A percentile compares a stretch with the other conserved stretches of the same genome.
Conservation (phyloP, 352 stramenopile genomes). For the Globisporangium cederbergense region DNA sequence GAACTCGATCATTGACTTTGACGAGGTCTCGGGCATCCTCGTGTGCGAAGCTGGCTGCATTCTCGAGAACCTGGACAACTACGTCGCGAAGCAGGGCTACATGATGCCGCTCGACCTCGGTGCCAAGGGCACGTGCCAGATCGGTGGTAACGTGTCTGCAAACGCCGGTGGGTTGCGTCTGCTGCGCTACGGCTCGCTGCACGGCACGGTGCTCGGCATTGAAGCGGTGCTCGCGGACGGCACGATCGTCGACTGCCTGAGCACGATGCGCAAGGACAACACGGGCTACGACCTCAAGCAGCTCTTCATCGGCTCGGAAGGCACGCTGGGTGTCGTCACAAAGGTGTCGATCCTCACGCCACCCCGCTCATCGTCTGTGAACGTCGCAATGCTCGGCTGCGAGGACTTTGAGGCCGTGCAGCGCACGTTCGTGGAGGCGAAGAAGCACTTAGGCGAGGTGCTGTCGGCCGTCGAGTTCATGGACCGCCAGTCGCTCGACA, state of each 20-base stretch:
- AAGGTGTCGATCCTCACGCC: constrained; percentile 86
- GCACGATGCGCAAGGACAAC: constrained; percentile 96
- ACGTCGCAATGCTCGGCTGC: constrained; percentile 91
- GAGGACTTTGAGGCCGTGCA: constrained; percentile 85
- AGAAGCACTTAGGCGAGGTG: constrained; percentile 90
- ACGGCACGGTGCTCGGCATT: constrained; percentile 92
- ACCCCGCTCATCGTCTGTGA: constrained; percentile 60
- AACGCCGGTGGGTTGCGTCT: constrained; percentile 95
- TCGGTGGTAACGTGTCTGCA: constrained; percentile 95
- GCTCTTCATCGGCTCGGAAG: constrained; percentile 96
- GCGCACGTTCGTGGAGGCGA: constrained; percentile 77
- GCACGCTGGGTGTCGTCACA: constrained; percentile 95
- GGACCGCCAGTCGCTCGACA: constrained; percentile 87
- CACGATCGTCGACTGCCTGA: constrained; percentile 89
- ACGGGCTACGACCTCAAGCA: constrained; percentile 97
- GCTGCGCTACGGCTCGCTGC: constrained; percentile 93
- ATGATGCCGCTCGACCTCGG: constrained; percentile 96
- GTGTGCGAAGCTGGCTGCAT: constrained; percentile 91
- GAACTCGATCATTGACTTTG: constrained; percentile 91
- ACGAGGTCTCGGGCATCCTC: constrained; percentile 82
- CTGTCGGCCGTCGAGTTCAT: constrained; percentile 96
- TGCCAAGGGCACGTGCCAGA: constrained; percentile 97
- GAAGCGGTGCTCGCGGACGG: constrained; percentile 94
- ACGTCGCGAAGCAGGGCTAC: constrained; percentile 80
- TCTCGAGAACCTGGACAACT: constrained; percentile 91